Evolutionary conservation across 2,329 filamentous ascomycete genomes (phyloP).

Genomic region (Atkinsonella hypoxylon): DNA sequence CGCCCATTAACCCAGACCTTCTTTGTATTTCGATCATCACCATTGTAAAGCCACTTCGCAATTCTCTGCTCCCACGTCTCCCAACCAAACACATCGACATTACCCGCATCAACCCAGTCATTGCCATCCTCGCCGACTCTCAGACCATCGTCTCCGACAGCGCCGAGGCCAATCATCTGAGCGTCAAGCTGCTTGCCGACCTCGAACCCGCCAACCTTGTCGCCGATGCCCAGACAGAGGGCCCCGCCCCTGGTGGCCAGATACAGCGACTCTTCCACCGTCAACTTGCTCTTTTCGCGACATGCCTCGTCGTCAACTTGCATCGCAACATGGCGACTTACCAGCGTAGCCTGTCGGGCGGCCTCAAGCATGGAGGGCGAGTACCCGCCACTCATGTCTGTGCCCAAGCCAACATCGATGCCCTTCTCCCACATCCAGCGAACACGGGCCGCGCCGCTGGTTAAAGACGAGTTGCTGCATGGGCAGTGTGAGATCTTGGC

Average conservation of each 20-base stretch:
- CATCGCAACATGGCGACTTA: conserved; percentile 61
- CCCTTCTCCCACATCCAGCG: conserved; percentile 62
- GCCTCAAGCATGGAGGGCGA: conserved; percentile 70
- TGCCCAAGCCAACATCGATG: conserved; percentile 74
- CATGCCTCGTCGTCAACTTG: conserved; percentile 20
- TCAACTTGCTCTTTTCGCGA: conserved; percentile 50
- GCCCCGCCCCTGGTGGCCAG: conserved; percentile 85
- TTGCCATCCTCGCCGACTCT: conserved; percentile 13
- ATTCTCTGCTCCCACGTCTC: conserved; percentile 79
- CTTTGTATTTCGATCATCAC: conserved; percentile 82
- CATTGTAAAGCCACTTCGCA: conserved; percentile 90
- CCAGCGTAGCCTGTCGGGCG: conserved; percentile 69
- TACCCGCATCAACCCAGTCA: conserved; percentile 33
- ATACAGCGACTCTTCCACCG: conserved; percentile 77
- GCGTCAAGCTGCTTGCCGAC: conserved; percentile 86
- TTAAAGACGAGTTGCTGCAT: conserved; percentile 71
- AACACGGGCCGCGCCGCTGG: conserved; percentile 66
- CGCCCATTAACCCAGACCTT: conserved; percentile 82
- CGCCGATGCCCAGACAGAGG: conserved; percentile 60
- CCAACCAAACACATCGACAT: conserved; percentile 83
- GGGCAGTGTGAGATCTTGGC: conserved; percentile 77
- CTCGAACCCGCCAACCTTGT: conserved; percentile 68
- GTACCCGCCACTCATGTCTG: conserved; percentile 84
- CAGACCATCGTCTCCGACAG: conserved; percentile 27
- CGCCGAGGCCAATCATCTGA: conserved; percentile 60